Base-by-base conservation (phyloP, 805 yeast genomes). In the Cyberlindnera suaveolens region DNA sequence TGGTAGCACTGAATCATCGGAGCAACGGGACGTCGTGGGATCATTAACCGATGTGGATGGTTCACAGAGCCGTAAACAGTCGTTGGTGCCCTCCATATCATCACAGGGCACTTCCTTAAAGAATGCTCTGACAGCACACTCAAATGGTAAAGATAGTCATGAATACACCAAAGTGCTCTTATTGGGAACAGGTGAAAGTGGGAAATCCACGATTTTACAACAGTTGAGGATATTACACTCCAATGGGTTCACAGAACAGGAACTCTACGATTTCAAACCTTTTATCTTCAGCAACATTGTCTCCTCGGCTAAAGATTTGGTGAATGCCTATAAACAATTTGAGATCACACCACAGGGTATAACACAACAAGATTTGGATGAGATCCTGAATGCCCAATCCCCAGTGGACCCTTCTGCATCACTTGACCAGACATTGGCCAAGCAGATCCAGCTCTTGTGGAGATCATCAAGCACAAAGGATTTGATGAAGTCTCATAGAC, bases 261-360 rank as follows among this genome's bases (percentile, higher is more conserved):
- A 89, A 60, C 63, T 83, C 23, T 66, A 70, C 42, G 87, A 84
- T 51, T 85, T 84, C 63, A 79, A 79, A 57, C 87, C 91, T 0
- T 81, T 86, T 50, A 88, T 90, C 17, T 85, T 75, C 60, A 79
- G 80, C 50, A 90, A 89, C 61, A 66, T 89, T 17, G 64, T 84
- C 46, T 95, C 87, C 43, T 82, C 93, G 48, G 82, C 87, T 23
- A 81, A 80, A 50, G 80, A 79, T 43, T 64, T 90, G 13, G 71
- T 85, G 26, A 77, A 74, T 47, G 95, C 93, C 0, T 73, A 86
- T 38, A 62, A 67, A 41, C 80, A 75, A 46, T 75, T 76, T 33
- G 58, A 55, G 11, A 51, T 63, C 15, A 48, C 56, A 33, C 48
- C 67, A n/a, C 62, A 57, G 31, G 63, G 57, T 30, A 52, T 65